Conservation (phyloP, 2,329 filamentous ascomycete genomes). For the Microcera coccophila region DNA sequence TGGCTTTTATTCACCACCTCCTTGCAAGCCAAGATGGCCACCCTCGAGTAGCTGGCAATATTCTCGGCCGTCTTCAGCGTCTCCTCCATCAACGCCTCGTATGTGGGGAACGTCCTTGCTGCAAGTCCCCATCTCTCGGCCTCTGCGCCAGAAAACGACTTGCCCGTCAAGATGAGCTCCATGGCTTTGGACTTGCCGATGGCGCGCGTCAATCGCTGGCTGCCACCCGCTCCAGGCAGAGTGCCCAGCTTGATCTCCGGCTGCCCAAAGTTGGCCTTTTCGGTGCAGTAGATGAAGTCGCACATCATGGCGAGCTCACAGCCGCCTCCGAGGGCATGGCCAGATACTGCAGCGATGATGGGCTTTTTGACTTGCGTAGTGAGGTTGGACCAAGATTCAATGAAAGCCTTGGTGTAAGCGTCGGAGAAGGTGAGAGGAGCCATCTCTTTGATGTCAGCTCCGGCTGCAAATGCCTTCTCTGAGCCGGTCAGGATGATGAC, state of each 20-base stretch:
- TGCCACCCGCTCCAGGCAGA: conserved; percentile 88
- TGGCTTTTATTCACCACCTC: conserved; percentile 99
- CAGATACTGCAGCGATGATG: conserved; percentile 88
- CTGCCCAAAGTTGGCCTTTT: conserved; percentile 86
- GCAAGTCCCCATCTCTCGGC: conserved; percentile 90
- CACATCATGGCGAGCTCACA: conserved; percentile 98
- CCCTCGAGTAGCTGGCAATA: conserved; percentile 79
- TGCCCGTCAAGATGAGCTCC: conserved; percentile 86
- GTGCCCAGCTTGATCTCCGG: conserved; percentile 95
- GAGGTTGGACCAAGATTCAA: conserved; percentile 88
- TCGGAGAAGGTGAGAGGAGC: conserved; percentile 81
- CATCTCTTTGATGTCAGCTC: conserved; percentile 99
- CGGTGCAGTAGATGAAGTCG: conserved; percentile 88
- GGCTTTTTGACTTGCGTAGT: conserved; percentile 86
- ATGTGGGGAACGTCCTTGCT: conserved; percentile 71
- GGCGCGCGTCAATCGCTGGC: conserved; percentile 78
- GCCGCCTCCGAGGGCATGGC: conserved; percentile 89
- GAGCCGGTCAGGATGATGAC: conserved; percentile 86
- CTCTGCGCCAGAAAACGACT: conserved; percentile 76
- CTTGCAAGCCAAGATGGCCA: conserved; percentile 87
- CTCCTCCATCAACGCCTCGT: conserved; percentile 78
- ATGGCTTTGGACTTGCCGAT: conserved; percentile 83
- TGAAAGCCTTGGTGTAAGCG: conserved; percentile 88
- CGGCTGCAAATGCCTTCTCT: conserved; percentile 86
- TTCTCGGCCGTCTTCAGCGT: conserved; percentile 80